Evolutionary conservation across 768 basidiomycete species (phyloP).

Genomic region (Albatrellus ellisii): DNA sequence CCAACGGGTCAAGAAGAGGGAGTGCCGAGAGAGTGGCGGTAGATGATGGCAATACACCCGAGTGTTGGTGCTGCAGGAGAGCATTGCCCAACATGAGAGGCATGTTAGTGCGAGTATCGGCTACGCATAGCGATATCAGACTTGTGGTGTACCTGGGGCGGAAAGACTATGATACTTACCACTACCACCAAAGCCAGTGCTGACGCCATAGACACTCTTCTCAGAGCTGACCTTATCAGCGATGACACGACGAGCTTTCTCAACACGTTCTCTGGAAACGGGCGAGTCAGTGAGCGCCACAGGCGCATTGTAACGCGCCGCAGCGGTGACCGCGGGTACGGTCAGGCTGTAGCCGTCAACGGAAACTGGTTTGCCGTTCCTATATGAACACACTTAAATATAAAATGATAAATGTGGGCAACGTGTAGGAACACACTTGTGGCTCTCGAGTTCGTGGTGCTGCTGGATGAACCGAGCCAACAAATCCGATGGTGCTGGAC

Average conservation of each 20-base stretch:
- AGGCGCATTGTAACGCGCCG: slow-evolving; percentile 46
- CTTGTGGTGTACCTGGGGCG: slow-evolving; percentile 5
- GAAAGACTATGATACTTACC: slow-evolving; percentile 24
- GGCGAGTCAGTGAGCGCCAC: slow-evolving; percentile 39
- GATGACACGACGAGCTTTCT: slow-evolving; percentile 52
- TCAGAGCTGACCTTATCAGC: slow-evolving; percentile 52
- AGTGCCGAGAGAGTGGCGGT: slow-evolving; percentile 35
- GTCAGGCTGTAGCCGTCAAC: slow-evolving; percentile 63
- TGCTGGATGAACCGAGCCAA: slow-evolving; percentile 46
- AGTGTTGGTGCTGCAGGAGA: slow-evolving; percentile 78
- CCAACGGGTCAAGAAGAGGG: slow-evolving; percentile 58
- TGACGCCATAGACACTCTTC: slow-evolving; percentile 72
- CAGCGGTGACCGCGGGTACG: slow-evolving; percentile 66
- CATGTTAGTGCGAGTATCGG: slow-evolving; percentile 71
- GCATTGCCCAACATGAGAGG: slow-evolving; percentile 63
- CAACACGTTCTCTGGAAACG: slow-evolving; percentile 35
- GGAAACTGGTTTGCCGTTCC: slow-evolving; percentile 46
- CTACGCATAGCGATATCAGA: slow-evolving; percentile 22
- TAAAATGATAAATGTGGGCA: neutral
- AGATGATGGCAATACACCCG: slow-evolving; percentile 58
- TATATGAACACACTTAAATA: slow-evolving; percentile 17
- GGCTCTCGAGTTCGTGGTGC: slow-evolving; percentile 45
- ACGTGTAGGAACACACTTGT: slow-evolving; percentile 36
- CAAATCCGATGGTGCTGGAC: slow-evolving; percentile 20
- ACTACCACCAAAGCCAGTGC: slow-evolving; percentile 82